These are phyloP conservation scores for Lotmaria passim DNA, from an alignment of 208 protist species.

Conservation along the genomic window DNA sequence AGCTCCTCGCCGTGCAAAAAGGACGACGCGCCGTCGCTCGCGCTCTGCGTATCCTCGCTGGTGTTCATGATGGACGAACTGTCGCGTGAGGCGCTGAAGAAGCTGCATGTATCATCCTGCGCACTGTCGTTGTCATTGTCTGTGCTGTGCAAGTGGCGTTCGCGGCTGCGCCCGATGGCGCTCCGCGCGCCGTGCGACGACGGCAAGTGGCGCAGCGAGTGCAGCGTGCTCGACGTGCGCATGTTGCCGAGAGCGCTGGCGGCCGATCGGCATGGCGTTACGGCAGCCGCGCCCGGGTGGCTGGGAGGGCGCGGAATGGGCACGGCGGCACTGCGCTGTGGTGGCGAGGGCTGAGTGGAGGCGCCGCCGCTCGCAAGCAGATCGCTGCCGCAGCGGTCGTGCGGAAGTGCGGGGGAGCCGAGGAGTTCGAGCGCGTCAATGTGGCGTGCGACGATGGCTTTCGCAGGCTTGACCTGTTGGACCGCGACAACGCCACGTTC, in stretches of 20 bases:
- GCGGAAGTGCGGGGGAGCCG: background rate
- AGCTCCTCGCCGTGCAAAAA: conserved; percentile 7
- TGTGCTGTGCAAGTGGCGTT: conserved; percentile 1
- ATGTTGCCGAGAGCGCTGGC: background rate
- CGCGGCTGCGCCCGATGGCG: conserved; percentile 5
- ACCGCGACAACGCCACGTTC: background rate
- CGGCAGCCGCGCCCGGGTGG: background rate
- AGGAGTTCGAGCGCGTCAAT: background rate
- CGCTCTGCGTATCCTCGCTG: conserved; percentile 19
- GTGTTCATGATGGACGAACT: conserved; percentile 29
- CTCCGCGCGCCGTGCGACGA: conserved; percentile 6
- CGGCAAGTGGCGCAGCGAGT: too few species aligned
- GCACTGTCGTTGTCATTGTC: conserved; percentile 18
- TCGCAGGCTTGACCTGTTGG: background rate
- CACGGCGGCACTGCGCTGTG: conserved; percentile 9
- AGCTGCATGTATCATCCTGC: conserved; percentile 12
- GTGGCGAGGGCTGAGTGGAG: conserved; percentile 6
- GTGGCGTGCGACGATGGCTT: background rate
- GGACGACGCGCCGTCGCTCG: conserved; percentile 12
- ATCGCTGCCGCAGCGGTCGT: background rate
- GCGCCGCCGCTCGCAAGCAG: background rate
- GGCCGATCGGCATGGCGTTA: background rate
- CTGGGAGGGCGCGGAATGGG: background rate
- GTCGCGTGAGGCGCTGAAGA: conserved; percentile 21
- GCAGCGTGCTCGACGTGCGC: background rate